A percentile compares a stretch with the other conserved stretches of the same genome.
phyloP scores from a whole-genome alignment of 345 rosid species.

The Eucalyptus sp. region DNA sequence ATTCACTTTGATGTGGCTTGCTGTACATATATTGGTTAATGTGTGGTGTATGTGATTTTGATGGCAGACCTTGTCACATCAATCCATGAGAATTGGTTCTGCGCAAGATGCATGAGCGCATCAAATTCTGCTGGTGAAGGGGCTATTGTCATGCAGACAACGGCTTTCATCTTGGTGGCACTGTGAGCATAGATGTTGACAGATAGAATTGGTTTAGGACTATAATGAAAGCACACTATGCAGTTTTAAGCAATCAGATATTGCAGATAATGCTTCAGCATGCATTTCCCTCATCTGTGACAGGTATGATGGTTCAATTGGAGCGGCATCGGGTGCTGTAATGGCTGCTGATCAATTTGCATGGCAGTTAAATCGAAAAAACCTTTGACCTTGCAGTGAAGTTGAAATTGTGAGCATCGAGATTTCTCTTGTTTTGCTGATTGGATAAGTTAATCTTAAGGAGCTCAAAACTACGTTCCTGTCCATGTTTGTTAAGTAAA shows the following conservation, averaged over 20 bases:
- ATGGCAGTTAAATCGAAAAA: constrained; percentile 26
- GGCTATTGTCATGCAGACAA: constrained; percentile 66
- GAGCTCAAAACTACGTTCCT: neutral
- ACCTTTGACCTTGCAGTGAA: neutral
- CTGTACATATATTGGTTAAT: neutral
- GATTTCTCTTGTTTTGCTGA: neutral
- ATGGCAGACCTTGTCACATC: constrained; percentile 63
- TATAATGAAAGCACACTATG: neutral
- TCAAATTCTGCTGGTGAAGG: constrained; percentile 73
- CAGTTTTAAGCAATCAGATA: neutral
- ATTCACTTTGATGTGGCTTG: neutral
- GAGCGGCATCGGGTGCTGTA: constrained; percentile 67
- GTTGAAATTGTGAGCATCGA: neutral
- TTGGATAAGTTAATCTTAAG: neutral
- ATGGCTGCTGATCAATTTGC: constrained; percentile 57
- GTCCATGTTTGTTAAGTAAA: neutral
- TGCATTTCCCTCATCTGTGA: neutral
- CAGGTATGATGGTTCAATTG: constrained; percentile 77
- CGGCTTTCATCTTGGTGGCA: constrained; percentile 53
- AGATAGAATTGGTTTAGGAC: neutral
- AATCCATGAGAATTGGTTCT: constrained; percentile 70
- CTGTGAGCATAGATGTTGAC: constrained; percentile 31
- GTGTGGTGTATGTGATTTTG: neutral
- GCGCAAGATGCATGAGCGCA: constrained; percentile 67
- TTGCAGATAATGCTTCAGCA: neutral